phyloP scores from a whole-genome alignment of 2,329 filamentous ascomycete species.

The Cytospora paraplurivora region DNA sequence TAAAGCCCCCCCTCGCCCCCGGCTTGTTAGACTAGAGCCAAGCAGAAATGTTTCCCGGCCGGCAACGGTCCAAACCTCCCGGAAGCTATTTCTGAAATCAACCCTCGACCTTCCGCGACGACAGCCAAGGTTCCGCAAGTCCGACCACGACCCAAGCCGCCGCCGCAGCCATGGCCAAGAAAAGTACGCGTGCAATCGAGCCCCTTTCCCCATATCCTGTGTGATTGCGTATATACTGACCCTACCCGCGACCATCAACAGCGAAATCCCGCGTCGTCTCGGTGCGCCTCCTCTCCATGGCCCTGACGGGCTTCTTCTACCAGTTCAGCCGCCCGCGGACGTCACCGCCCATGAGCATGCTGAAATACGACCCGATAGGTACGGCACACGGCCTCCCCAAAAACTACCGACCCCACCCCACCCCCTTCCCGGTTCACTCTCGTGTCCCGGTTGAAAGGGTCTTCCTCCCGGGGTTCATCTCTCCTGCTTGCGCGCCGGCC shows the following conservation, averaged over 20 bases:
- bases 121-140: background rate
- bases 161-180: conserved; percentile 41
- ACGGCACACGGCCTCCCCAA: conserved; percentile 35
- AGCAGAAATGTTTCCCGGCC: background rate
- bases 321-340: conserved; percentile 82
- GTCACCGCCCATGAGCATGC: conserved; percentile 86
- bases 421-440: background rate
- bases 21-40: too few relatives aligned
- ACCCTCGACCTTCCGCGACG: conserved; percentile 2
- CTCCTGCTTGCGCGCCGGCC: background rate
- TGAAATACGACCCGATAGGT: conserved; percentile 99
- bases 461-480: background rate
- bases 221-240: background rate
- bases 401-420: background rate
- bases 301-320: conserved; percentile 97
- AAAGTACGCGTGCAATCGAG: conserved; percentile 32
- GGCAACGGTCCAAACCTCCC: background rate
- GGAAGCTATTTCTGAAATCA: background rate
- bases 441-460: background rate
- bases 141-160: background rate
- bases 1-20: too few relatives aligned
- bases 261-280: conserved; percentile 90
- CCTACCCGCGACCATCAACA: conserved; percentile 40
- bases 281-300: conserved; percentile 96
- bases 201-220: background rate